Conservation (phyloP, 2,329 filamentous ascomycete genomes). For the Chaetomium globosum region DNA sequence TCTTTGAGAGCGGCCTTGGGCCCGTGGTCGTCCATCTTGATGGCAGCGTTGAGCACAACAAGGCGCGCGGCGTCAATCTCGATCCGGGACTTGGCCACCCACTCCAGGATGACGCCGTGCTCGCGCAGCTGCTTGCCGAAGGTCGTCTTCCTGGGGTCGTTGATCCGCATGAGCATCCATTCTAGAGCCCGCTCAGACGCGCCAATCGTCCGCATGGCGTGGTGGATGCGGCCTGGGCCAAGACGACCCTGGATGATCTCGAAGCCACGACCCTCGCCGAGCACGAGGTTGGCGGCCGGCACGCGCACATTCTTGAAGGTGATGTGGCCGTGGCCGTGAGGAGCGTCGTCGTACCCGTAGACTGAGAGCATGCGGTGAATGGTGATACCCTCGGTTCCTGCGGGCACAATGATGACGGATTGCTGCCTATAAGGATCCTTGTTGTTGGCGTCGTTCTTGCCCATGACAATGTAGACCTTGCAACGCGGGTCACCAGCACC, state of each 20-base stretch:
- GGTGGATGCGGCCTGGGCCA: constrained; percentile 93
- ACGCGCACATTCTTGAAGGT: constrained; percentile 88
- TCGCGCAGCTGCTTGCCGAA: constrained; percentile 86
- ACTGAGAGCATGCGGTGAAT: constrained; percentile 91
- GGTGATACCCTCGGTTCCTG: constrained; percentile 79
- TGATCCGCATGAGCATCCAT: constrained; percentile 92
- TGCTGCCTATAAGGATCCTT: constrained; percentile 83
- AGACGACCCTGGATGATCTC: constrained; percentile 98
- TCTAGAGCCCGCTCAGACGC: constrained; percentile 90
- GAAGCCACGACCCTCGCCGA: constrained; percentile 91
- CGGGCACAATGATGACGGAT: constrained; percentile 87
- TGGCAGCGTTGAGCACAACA: constrained; percentile 88
- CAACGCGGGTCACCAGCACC: constrained; percentile 92
- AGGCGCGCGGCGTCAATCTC: constrained; percentile 93
- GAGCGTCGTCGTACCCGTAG: constrained; percentile 97
- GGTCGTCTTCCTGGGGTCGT: constrained; percentile 85
- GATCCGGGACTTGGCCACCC: constrained; percentile 87
- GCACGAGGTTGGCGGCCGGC: constrained; percentile 78
- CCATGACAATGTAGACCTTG: constrained; percentile 94
- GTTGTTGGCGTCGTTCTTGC: constrained; percentile 80
- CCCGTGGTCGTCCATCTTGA: constrained; percentile 87
- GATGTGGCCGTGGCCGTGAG: constrained; percentile 94
- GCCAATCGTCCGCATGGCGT: constrained; percentile 94
- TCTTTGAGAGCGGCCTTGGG: constrained; percentile 89
- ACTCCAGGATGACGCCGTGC: constrained; percentile 93